These are phyloP conservation scores for Saccharomyces hybrid DNA, from an alignment of 1,139 yeast genomes.

Conservation along the genomic window DNA sequence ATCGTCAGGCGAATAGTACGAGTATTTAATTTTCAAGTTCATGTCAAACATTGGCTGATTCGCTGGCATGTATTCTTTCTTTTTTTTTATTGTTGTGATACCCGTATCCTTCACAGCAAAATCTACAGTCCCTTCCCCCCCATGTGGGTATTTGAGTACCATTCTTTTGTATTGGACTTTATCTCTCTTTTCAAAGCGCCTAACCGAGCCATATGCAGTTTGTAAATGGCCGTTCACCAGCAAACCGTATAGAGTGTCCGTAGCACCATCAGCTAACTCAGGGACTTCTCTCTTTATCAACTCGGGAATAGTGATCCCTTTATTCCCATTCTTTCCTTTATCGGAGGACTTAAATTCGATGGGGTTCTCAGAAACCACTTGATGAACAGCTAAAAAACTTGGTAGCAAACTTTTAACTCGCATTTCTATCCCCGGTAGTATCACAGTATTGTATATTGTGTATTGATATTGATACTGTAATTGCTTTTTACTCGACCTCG, in stretches of 20 bases:
- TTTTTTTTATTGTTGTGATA: conserved; percentile 37
- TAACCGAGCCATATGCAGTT: conserved; percentile 47
- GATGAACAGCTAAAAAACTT: conserved; percentile 6
- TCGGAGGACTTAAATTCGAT: conserved; percentile 8
- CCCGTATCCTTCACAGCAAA: conserved; percentile 38
- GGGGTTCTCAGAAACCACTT: conserved; percentile 8
- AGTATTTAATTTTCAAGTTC: conserved; percentile 11
- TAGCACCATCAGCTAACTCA: conserved; percentile 35
- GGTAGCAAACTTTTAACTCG: background rate
- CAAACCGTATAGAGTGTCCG: conserved; percentile 49
- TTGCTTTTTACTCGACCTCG: background rate
- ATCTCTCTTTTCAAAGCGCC: conserved; percentile 36
- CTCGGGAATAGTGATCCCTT: conserved; percentile 11
- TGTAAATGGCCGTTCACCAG: conserved; percentile 64
- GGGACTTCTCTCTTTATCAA: conserved; percentile 36
- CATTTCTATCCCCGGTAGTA: background rate
- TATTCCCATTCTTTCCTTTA: conserved; percentile 1
- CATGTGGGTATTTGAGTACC: conserved; percentile 41
- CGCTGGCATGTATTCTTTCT: conserved; percentile 17
- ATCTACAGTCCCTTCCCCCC: conserved; percentile 55
- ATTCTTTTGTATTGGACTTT: conserved; percentile 48
- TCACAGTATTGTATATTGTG: background rate
- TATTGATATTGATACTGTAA: background rate
- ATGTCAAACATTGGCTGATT: conserved; percentile 15
- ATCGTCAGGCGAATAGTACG: conserved; percentile 29